phyloP scores from a whole-genome alignment of 2,329 filamentous ascomycete genomes.

The Chrysoporthe puriensis region DNA sequence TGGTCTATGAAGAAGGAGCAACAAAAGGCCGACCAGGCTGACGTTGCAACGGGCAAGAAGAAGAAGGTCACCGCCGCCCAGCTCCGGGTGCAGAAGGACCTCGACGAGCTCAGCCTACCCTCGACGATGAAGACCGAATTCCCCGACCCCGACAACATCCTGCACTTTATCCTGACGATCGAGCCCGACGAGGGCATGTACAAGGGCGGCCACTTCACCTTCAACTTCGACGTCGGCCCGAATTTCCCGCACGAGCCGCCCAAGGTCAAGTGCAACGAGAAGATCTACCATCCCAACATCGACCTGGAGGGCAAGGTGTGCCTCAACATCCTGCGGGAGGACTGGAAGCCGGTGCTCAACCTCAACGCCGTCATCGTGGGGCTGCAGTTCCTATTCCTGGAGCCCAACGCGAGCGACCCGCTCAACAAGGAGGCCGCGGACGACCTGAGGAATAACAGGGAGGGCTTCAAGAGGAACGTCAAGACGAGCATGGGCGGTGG shows the following conservation, averaged over 20 bases:
- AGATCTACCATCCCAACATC: constrained; percentile 99
- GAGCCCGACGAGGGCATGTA: constrained; percentile 88
- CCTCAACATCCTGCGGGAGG: constrained; percentile 93
- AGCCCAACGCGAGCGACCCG: constrained; percentile 96
- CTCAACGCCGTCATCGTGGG: constrained; percentile 96
- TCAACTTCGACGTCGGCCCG: constrained; percentile 89
- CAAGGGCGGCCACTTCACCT: constrained; percentile 84
- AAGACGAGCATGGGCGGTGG: constrained; percentile 82
- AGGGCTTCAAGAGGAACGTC: constrained; percentile 91
- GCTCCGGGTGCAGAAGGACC: constrained; percentile 91
- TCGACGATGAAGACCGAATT: constrained; percentile 82
- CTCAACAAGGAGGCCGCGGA: constrained; percentile 98
- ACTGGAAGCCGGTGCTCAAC: constrained; percentile 99
- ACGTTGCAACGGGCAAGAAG: constrained; percentile 77
- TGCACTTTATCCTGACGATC: constrained; percentile 82
- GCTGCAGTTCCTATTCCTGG: constrained; percentile 94
- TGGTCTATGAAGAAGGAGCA: constrained; percentile 99
- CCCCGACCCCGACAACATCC: constrained; percentile 81
- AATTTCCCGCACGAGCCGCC: constrained; percentile 97
- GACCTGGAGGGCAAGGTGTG: constrained; percentile 97
- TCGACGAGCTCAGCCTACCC: constrained; percentile 78
- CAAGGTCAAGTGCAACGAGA: constrained; percentile 95
- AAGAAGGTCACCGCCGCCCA: constrained; percentile 99
- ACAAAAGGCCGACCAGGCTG: constrained; percentile 88
- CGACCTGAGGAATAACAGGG: constrained; percentile 82